Evolutionary conservation across 257 asterid genomes (phyloP), one percentile per base, ranked within the genome.

Genomic region (Fraxinus pennsylvanica): DNA sequence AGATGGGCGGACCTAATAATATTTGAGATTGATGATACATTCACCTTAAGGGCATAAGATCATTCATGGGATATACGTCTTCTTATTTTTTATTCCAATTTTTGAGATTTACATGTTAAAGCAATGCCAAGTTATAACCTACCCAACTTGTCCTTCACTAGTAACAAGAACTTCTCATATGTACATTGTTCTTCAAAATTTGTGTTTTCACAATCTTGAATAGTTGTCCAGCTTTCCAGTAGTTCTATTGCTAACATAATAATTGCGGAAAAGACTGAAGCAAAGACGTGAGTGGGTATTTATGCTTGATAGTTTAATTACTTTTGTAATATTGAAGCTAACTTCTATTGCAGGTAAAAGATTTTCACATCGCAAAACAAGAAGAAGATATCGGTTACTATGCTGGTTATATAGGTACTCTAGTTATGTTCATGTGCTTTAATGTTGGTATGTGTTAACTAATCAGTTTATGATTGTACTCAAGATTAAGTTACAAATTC

Each of bases 341-440:
- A 69, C 47, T 70, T 50, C 52, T 80, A 57, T 50, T 79, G 76
- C 84, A 91, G 97, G 80, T 91, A 73, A 78, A 90, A 67, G 97
- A 92, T 81, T 92, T 92, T 75, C 88, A 86, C 77, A 86, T 92
- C 81, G 97, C 97, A 10, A 73, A 88, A 76, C 81, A 75, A 81
- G 96, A 91, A 81, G 97, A 89, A 82, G 96, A 91, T 86, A 89
- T 92, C 68, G 94, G 93, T 52, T 91, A 65, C 68, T 91, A 91
- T 82, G 96, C 92, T 8, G 97, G 97, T 81, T 91, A 80, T 84
- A 73, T 92, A 79, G 97, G 97, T 92, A 77, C 25, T 82, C 45
- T 41, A 6, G 9, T 66, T 27, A 76, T 10, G 3, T n/a, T 70
- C 30, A 47, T 32, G 25, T 68, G 66, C 22, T 73, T 43, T 19